These are phyloP conservation scores for Rhynchospora tenuis DNA, from an alignment of 176 grass and related monocot species.

Conservation along the genomic window DNA sequence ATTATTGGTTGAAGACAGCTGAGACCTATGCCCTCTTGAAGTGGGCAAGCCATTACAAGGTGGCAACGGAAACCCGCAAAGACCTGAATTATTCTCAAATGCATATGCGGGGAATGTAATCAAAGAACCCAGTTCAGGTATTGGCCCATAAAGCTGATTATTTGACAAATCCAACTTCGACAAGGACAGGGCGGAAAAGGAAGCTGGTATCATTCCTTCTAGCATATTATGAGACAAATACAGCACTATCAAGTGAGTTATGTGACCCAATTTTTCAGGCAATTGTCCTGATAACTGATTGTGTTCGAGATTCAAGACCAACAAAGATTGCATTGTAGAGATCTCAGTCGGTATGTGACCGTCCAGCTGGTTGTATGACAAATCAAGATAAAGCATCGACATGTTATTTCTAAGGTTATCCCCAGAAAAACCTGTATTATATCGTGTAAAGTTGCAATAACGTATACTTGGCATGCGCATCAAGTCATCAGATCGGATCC, in stretches of 20 bases:
- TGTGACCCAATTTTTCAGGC: slow-evolving; percentile 37
- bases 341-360: slow-evolving; percentile 23
- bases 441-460: no score
- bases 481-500: no score
- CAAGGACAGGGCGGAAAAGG: slow-evolving; percentile 53
- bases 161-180: slow-evolving; percentile 24
- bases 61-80: slow-evolving; percentile 16
- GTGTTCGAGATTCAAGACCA: slow-evolving; percentile 33
- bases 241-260: slow-evolving; percentile 40
- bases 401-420: no score
- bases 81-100: slow-evolving; percentile 76
- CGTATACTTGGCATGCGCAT: no score
- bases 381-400: not conserved
- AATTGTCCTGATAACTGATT: slow-evolving; percentile 48
- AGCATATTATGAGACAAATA: slow-evolving; percentile 44
- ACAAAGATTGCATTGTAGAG: slow-evolving; percentile 28
- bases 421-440: no score
- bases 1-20: no score
- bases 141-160: slow-evolving; percentile 20
- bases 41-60: no score
- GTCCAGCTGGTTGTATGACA: slow-evolving; percentile 27
- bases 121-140: slow-evolving; percentile 30
- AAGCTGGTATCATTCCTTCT: slow-evolving; percentile 61
- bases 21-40: no score
- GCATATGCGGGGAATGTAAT: slow-evolving; percentile 31